Conservation (phyloP, 106 monocot genomes). For the Dendrobium nobile region DNA sequence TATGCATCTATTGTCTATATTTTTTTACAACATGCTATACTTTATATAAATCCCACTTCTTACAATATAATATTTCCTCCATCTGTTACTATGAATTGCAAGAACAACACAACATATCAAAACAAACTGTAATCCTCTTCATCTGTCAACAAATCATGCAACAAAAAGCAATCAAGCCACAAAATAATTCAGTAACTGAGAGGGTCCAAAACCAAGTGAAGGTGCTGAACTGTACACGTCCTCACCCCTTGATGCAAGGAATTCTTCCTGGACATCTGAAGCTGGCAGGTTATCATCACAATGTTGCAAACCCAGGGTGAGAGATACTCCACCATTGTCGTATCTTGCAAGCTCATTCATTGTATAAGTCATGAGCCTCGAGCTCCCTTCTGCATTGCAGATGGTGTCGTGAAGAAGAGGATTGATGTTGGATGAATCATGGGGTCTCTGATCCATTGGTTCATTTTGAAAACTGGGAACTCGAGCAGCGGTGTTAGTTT, state of each 20-base stretch:
- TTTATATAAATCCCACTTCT: not conserved
- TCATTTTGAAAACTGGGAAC: slow-evolving; percentile 19
- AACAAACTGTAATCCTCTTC: not conserved
- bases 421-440: slow-evolving; percentile 10
- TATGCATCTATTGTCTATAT: not conserved
- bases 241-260: slow-evolving; percentile 13
- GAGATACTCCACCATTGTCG: slow-evolving; percentile 39
- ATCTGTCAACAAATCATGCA: not conserved
- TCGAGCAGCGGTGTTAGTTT: slow-evolving; percentile 9
- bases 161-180: slow-evolving; percentile 44
- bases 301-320: slow-evolving; percentile 78
- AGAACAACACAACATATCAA: not conserved
- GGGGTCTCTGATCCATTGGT: slow-evolving; percentile 19
- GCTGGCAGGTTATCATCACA: slow-evolving; percentile 26
- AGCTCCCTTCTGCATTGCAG: not conserved
- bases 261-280: slow-evolving; percentile 24
- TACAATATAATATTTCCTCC: not conserved
- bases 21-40: slow-evolving; percentile 8
- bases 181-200: slow-evolving; percentile 86
- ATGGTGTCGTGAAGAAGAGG: slow-evolving; percentile 34
- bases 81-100: not conserved
- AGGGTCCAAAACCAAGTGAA: slow-evolving; percentile 10
- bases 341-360: slow-evolving; percentile 38
- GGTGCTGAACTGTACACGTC: too few species aligned
- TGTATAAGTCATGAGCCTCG: slow-evolving; percentile 59